Evolutionary conservation across 306 rosid genomes (phyloP), one percentile per base, ranked within the genome.

Genomic region (Prunus fruticosa): DNA sequence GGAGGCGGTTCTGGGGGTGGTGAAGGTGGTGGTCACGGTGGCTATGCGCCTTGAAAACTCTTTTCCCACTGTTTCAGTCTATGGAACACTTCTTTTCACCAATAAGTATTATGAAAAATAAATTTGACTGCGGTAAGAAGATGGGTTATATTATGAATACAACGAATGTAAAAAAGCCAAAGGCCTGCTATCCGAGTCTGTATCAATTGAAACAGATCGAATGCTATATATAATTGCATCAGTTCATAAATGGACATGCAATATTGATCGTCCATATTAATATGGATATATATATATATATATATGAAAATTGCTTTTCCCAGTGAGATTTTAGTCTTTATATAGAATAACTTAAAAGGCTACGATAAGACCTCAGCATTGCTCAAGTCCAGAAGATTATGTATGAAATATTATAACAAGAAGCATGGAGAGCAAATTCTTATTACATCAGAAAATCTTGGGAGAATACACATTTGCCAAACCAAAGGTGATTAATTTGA

Each of bases 1-100:
- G 87, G 90, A 27, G 73, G 66, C 11, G 85, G 85, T 11, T 81
- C 85, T 2, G 93, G 78, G 57, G 67, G 79, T 4, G 85, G 83
- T 28, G 85, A 76, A 60, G 89, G 87, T 0, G 93, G 88, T 3
- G 89, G 93, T 13, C 81, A 85, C 50, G 97, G 92, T 47, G 91
- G 91, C 69, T 87, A 90, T 82, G 76, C 76, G 41, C 93, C 91
- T 28, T 88, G 82, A 82, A 64, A 67, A 15, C 30, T 49, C 23
- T 27, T 54, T 46, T 20, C 61, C 45, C 34, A 11, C 14, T 58
- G 51, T 52, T 38, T n/a, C 61, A 19, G 0, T 45, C 58, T 47
- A 47, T 3, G 61, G 27, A 8, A 54, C 20, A 22, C 16, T 30
- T 58, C 64, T 12, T 23, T 58, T 58, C 23, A 23, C 64, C 64